Percentiles rank a stretch among this genome's conserved stretches.
Conservation (phyloP, 2,329 filamentous ascomycete species). For the Aotearoamyces nothofagi region DNA sequence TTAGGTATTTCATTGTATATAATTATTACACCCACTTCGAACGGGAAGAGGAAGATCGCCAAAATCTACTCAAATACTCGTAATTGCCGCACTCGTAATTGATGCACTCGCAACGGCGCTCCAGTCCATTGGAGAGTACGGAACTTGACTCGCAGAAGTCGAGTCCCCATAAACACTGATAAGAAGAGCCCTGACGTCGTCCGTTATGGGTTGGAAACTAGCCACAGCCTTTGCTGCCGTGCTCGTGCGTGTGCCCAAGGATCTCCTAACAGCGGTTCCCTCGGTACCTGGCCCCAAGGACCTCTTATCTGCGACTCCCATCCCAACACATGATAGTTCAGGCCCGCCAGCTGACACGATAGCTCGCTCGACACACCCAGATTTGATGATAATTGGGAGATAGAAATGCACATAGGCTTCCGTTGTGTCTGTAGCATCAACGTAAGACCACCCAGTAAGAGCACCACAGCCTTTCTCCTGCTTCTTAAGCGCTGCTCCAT, state of each 20-base stretch:
- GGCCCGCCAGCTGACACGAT: constrained; percentile 15
- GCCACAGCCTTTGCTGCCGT: too few species aligned
- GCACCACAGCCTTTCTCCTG: constrained; percentile 8
- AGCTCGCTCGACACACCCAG: constrained; percentile 15
- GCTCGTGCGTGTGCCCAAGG: too few species aligned
- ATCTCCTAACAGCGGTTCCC: too few species aligned
- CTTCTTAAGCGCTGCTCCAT: neutral
- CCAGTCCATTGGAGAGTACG: neutral
- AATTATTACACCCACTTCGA: too few species aligned
- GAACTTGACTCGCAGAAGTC: neutral
- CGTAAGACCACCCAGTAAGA: constrained; percentile 6
- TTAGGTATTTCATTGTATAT: too few species aligned
- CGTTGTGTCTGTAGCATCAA: neutral
- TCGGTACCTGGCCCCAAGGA: too few species aligned
- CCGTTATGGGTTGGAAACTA: too few species aligned
- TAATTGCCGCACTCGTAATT: too few species aligned
- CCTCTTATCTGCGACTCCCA: neutral
- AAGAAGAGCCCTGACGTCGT: too few species aligned
- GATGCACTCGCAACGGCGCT: neutral
- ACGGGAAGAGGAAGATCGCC: too few species aligned
- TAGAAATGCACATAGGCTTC: constrained; percentile 8
- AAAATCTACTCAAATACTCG: too few species aligned
- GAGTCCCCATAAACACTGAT: too few species aligned
- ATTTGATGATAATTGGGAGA: constrained; percentile 13
- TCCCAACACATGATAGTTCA: constrained; percentile 8